These are phyloP conservation scores for Alternaria ethzedia DNA, from an alignment of 2,329 filamentous ascomycete species.

Conservation along the genomic window DNA sequence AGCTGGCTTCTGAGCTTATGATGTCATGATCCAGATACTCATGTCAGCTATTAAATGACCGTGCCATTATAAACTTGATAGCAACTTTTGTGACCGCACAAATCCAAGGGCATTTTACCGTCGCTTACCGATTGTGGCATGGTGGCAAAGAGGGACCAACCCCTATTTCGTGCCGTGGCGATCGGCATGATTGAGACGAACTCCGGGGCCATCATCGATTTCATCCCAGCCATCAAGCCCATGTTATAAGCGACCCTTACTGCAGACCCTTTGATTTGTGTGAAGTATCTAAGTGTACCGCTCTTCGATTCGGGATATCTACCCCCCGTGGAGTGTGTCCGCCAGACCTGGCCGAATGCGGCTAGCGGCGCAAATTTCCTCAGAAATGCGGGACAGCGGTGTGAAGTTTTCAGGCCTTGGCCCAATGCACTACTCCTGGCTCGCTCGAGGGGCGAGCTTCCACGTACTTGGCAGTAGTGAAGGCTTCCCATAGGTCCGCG, in stretches of 20 bases:
- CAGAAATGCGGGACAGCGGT: background rate
- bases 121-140: background rate
- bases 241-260: background rate
- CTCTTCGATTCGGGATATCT: background rate
- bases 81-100: background rate
- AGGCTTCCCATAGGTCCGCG: conserved; percentile 27
- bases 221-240: background rate
- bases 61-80: background rate
- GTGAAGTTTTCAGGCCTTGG: background rate
- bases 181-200: background rate
- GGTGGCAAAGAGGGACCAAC: background rate
- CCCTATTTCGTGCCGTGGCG: background rate
- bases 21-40: background rate
- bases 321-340: background rate
- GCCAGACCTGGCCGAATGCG: background rate
- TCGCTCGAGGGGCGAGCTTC: conserved; percentile 9
- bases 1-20: background rate
- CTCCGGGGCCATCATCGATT: background rate
- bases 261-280: background rate
- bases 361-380: background rate
- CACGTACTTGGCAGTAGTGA: conserved; percentile 32
- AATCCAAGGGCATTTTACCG: background rate
- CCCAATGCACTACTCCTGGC: background rate
- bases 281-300: background rate
- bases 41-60: background rate